phyloP scores from a whole-genome alignment of 108 stramenopile species.

The Pseudonitzschia delicatissima region DNA sequence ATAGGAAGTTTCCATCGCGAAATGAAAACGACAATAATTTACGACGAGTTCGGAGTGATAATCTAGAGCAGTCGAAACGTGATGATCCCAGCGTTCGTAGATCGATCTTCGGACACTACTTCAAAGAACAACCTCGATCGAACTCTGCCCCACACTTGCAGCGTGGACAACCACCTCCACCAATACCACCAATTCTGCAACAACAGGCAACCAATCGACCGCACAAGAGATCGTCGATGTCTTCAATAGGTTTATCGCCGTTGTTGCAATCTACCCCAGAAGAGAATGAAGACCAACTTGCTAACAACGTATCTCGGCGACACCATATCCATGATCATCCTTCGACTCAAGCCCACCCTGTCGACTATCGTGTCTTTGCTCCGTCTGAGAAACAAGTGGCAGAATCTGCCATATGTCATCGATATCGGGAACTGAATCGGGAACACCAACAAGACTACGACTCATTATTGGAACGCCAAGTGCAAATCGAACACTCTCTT shows the following conservation, averaged over 20 bases:
- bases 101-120: slow-evolving; percentile 38
- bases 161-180: background rate
- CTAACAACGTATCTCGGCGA: background rate
- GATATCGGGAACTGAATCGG: slow-evolving; percentile 12
- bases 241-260: background rate
- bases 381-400: slow-evolving; percentile 18
- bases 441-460: slow-evolving; percentile 11
- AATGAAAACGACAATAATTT: background rate
- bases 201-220: background rate
- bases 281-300: slow-evolving; percentile 3
- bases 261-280: slow-evolving; percentile 3
- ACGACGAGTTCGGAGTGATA: slow-evolving; percentile 11
- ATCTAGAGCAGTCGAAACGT: slow-evolving; percentile 13
- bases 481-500: slow-evolving; percentile 24
- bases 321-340: background rate
- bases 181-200: background rate
- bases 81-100: slow-evolving; percentile 15
- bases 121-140: slow-evolving; percentile 19
- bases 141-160: background rate
- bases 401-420: slow-evolving; percentile 18
- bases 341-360: background rate
- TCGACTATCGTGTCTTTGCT: slow-evolving; percentile 26
- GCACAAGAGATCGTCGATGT: background rate
- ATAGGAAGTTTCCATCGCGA: too few species aligned
- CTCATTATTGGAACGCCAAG: slow-evolving; percentile 1